Evolutionary conservation across 1,284 basidiomycete genomes (phyloP).

Genomic region (Salmacisia buchloeana): DNA sequence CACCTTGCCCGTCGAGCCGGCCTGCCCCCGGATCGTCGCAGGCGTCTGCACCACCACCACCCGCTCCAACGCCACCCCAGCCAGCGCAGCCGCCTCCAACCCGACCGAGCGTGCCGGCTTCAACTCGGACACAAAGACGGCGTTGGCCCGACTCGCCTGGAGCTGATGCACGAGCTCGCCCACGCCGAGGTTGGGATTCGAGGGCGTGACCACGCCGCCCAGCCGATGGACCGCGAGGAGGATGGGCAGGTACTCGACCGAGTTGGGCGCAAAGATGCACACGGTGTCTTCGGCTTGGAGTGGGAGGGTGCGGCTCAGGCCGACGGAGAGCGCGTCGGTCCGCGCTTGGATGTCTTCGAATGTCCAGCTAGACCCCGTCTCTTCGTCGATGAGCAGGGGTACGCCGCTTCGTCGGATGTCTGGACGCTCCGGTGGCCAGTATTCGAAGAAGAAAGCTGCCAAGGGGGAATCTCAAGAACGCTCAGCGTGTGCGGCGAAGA

Average conservation of each 20-base stretch:
- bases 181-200: conserved; percentile 65
- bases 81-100: conserved; percentile 56
- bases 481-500: too few relatives aligned
- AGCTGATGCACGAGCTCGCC: conserved; percentile 58
- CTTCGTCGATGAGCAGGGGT: conserved; percentile 36
- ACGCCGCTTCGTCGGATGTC: conserved; percentile 29
- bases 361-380: conserved; percentile 24
- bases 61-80: conserved; percentile 57
- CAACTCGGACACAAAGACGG: conserved; percentile 61
- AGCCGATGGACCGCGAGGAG: conserved; percentile 71
- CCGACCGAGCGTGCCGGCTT: conserved; percentile 53
- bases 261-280: conserved; percentile 31
- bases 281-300: conserved; percentile 21
- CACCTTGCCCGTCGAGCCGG: conserved; percentile 13
- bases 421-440: conserved; percentile 29
- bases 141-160: conserved; percentile 57
- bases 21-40: conserved; percentile 20
- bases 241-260: conserved; percentile 62
- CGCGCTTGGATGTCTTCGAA: conserved; percentile 29
- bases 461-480: neutral
- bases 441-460: conserved; percentile 24
- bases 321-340: conserved; percentile 24
- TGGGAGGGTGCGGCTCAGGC: conserved; percentile 15
- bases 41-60: conserved; percentile 29
- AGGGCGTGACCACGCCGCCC: conserved; percentile 66